These are phyloP conservation scores for Coniochaeta hoffmannii DNA, from an alignment of 2,329 filamentous ascomycete species.

Conservation along the genomic window DNA sequence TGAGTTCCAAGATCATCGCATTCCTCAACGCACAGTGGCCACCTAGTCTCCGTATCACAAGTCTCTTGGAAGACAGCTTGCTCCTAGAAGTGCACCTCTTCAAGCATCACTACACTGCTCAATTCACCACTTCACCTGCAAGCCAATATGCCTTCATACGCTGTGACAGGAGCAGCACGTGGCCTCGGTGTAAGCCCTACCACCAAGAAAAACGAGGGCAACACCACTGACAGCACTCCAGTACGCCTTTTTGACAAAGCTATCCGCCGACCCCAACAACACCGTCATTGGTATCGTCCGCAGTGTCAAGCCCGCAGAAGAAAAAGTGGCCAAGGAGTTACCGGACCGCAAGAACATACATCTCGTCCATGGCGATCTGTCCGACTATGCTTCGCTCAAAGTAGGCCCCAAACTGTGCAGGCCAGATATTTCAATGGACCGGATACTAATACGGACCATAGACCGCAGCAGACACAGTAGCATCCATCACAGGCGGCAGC, in stretches of 20 bases:
- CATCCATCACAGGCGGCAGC: constrained; percentile 15
- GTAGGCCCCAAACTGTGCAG: constrained; percentile 2
- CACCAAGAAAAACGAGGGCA: background rate
- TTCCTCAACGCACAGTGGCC: too few species aligned
- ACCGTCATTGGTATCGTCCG: constrained; percentile 40
- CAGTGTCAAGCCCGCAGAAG: constrained; percentile 32
- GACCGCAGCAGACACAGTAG: too few species aligned
- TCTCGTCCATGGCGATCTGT: constrained; percentile 34
- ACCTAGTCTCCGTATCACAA: too few species aligned
- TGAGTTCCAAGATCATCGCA: too few species aligned
- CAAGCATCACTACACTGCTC: too few species aligned
- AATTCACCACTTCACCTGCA: too few species aligned
- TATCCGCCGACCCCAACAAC: constrained; percentile 35
- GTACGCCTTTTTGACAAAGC: constrained; percentile 41
- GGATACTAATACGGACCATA: too few species aligned
- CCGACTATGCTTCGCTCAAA: constrained; percentile 27
- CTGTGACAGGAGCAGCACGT: constrained; percentile 14
- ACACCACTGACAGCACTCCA: constrained; percentile 13
- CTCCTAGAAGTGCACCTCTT: too few species aligned
- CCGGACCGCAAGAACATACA: constrained; percentile 31
- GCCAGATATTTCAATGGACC: too few species aligned
- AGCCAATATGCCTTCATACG: constrained; percentile 16
- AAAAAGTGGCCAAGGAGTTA: constrained; percentile 33
- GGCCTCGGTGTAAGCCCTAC: constrained; percentile 15
- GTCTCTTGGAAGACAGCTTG: too few species aligned